phyloP scores from a whole-genome alignment of 768 basidiomycete genomes.

The Termitomyces sp. region DNA sequence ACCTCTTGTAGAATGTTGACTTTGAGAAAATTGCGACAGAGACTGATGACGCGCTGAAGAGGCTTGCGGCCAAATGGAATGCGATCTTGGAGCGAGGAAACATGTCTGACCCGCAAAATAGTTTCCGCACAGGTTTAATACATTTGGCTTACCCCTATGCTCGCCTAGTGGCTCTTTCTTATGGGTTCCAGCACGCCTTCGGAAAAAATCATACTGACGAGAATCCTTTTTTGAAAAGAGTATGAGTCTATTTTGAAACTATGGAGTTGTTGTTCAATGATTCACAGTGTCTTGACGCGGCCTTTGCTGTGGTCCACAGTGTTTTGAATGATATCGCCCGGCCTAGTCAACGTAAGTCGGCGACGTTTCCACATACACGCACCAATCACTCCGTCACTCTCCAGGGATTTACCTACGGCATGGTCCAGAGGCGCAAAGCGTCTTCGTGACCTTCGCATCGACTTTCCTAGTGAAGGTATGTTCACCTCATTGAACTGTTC shows the following conservation, averaged over 20 bases:
- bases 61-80: slow-evolving; percentile 52
- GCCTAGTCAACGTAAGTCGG: slow-evolving; percentile 46
- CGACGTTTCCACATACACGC: not conserved
- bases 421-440: slow-evolving; percentile 75
- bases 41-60: slow-evolving; percentile 64
- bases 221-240: slow-evolving; percentile 60
- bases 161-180: slow-evolving; percentile 64
- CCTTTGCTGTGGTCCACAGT: slow-evolving; percentile 56
- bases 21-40: slow-evolving; percentile 59
- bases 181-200: slow-evolving; percentile 73
- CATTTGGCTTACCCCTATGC: slow-evolving; percentile 62
- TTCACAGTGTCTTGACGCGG: slow-evolving; percentile 58
- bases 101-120: slow-evolving; percentile 45
- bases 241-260: slow-evolving; percentile 26
- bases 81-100: slow-evolving; percentile 45
- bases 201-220: slow-evolving; percentile 57
- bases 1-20: slow-evolving; percentile 44
- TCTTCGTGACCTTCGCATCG: slow-evolving; percentile 76
- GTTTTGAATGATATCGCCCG: slow-evolving; percentile 54
- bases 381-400: slow-evolving; percentile 6
- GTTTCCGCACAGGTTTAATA: slow-evolving; percentile 57
- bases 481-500: not conserved
- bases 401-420: slow-evolving; percentile 56
- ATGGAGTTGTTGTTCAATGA: not conserved
- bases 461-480: slow-evolving; percentile 78